Percentiles rank a stretch among this genome's conserved stretches.
phyloP scores from a whole-genome alignment of 148 eudicot genomes.

The Suaeda aralocaspica region DNA sequence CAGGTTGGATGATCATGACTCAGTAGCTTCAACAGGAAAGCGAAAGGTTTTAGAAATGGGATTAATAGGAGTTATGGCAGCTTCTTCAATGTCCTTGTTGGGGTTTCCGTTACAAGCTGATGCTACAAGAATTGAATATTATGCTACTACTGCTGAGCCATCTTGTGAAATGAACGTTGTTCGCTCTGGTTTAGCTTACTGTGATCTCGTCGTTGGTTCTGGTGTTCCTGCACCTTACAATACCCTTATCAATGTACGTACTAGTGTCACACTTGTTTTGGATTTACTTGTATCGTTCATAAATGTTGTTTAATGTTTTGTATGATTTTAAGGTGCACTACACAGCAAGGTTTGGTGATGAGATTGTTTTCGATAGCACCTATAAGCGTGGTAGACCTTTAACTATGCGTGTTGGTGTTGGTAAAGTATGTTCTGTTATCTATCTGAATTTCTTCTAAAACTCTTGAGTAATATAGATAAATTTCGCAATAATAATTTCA shows the following conservation, averaged over 20 bases:
- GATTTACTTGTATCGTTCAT: too few relatives aligned
- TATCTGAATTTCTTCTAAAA: neutral
- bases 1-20: neutral
- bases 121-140: slow-evolving; percentile 80
- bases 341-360: slow-evolving; percentile 87
- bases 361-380: slow-evolving; percentile 79
- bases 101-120: slow-evolving; percentile 49
- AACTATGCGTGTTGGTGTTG: slow-evolving; percentile 85
- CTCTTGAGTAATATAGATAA: too few relatives aligned
- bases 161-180: slow-evolving; percentile 66
- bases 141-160: slow-evolving; percentile 76
- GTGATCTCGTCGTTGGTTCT: slow-evolving; percentile 61
- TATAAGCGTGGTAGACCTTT: slow-evolving; percentile 88
- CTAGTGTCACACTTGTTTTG: too few relatives aligned
- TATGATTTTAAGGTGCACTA: slow-evolving; percentile 62
- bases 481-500: too few relatives aligned
- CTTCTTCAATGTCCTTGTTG: slow-evolving; percentile 43
- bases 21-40: neutral
- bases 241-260: slow-evolving; percentile 57
- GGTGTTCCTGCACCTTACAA: slow-evolving; percentile 58
- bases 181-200: slow-evolving; percentile 73
- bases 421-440: slow-evolving; percentile 48
- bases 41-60: slow-evolving; percentile 16
- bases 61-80: slow-evolving; percentile 29
- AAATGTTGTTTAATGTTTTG: too few relatives aligned